phyloP scores from a whole-genome alignment of 208 protist genomes.

The Trypanosoma congolense region DNA sequence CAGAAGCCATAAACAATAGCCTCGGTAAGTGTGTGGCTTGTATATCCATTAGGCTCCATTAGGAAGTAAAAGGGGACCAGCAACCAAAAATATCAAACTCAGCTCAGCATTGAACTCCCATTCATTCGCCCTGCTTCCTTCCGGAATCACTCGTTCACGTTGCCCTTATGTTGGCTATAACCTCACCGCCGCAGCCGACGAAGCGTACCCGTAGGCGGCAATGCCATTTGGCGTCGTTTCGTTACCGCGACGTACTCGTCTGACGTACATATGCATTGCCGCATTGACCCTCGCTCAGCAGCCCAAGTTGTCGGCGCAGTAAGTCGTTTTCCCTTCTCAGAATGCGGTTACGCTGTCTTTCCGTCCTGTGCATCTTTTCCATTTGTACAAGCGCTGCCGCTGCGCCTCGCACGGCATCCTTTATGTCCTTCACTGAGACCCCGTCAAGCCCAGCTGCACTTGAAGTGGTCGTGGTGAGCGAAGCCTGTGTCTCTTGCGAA shows the following conservation, averaged over 20 bases:
- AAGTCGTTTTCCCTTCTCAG: slow-evolving; percentile 17
- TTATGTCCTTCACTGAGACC: slow-evolving; percentile 10
- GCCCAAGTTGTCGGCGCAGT: slow-evolving; percentile 7
- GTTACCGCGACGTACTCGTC: neutral
- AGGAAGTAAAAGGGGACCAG: too few species aligned
- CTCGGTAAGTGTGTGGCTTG: too few species aligned
- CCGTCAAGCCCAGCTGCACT: slow-evolving; percentile 9
- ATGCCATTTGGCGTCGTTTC: neutral
- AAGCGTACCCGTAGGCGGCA: too few species aligned
- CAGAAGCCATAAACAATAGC: too few species aligned
- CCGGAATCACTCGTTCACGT: too few species aligned
- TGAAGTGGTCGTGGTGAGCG: too few species aligned
- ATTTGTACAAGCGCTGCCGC: slow-evolving; percentile 7
- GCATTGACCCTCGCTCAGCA: neutral
- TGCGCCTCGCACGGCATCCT: slow-evolving; percentile 10
- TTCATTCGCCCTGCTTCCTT: too few species aligned
- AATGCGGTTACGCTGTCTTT: slow-evolving; percentile 1
- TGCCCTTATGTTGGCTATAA: too few species aligned
- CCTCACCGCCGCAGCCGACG: too few species aligned
- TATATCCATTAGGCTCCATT: too few species aligned
- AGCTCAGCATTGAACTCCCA: too few species aligned
- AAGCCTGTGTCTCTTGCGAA: neutral
- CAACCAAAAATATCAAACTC: too few species aligned
- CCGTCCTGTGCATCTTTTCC: slow-evolving; percentile 6
- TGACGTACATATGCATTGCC: neutral